A percentile compares a stretch with the other conserved stretches of the same genome.
Conservation (phyloP, 1,284 basidiomycete species). For the Ceratobasidium sp. region DNA sequence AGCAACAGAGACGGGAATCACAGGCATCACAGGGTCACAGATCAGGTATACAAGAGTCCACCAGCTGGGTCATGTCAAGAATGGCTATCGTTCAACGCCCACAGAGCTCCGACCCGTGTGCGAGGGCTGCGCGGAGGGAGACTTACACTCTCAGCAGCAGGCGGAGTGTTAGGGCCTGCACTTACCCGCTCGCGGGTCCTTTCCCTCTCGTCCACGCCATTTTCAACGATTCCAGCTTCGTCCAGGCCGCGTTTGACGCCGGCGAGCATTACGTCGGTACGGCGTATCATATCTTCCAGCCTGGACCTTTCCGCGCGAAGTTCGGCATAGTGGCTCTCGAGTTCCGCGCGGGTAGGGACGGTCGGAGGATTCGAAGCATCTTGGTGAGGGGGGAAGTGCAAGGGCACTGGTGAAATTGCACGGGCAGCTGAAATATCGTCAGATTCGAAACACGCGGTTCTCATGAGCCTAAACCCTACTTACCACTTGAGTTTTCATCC, state of each 20-base stretch:
- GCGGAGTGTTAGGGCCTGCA: conserved; percentile 16
- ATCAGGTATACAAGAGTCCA: conserved; percentile 16
- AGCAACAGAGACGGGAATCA: conserved; percentile 23
- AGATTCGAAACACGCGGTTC: not conserved
- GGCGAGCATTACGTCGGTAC: conserved; percentile 77
- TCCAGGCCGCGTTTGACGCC: conserved; percentile 78
- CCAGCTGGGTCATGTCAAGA: conserved; percentile 7
- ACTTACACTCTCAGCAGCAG: conserved; percentile 41
- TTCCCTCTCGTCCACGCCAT: conserved; percentile 37
- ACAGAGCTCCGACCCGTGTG: conserved; percentile 30
- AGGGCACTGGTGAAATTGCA: conserved; percentile 5
- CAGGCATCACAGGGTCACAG: conserved; percentile 1
- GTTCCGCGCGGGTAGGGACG: conserved; percentile 68
- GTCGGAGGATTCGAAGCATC: conserved; percentile 62
- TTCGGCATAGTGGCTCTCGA: conserved; percentile 77
- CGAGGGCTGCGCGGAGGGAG: conserved; percentile 45
- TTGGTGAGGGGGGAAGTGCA: conserved; percentile 53
- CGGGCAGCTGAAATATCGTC: conserved; percentile 22
- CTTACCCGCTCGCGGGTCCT: conserved; percentile 42
- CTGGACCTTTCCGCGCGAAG: conserved; percentile 71
- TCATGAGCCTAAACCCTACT: conserved; percentile 2
- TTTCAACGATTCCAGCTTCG: conserved; percentile 58
- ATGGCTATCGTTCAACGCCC: conserved; percentile 35
- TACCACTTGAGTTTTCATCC: conserved; percentile 35
- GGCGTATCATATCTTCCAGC: conserved; percentile 77